phyloP scores from a whole-genome alignment of 352 stramenopile species.

The Phytophthora sp. region DNA sequence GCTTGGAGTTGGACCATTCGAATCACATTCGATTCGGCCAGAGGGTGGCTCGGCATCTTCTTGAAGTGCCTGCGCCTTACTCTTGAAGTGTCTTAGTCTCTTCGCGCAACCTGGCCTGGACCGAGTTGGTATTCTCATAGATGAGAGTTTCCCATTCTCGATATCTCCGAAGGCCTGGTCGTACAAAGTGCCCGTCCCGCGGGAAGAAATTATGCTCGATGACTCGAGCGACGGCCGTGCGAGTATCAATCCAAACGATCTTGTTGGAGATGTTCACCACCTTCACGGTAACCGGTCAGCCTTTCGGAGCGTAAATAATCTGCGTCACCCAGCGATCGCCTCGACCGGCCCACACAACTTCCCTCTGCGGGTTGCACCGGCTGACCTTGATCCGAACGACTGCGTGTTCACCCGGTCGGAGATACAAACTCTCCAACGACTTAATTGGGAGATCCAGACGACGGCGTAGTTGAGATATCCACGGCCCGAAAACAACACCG shows the following conservation, averaged over 20 bases:
- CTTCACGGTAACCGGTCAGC: background rate
- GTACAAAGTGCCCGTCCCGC: background rate
- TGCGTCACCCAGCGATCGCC: background rate
- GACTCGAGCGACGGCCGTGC: background rate
- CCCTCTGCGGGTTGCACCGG: background rate
- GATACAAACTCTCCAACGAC: background rate
- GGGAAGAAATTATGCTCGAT: background rate
- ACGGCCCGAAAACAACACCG: background rate
- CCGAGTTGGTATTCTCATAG: constrained; percentile 4
- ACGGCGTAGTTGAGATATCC: background rate
- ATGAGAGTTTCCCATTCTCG: constrained; percentile 14
- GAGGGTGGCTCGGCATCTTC: no score
- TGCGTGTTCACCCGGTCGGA: background rate
- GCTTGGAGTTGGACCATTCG: no score
- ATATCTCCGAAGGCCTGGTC: background rate
- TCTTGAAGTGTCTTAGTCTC: no score
- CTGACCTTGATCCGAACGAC: background rate
- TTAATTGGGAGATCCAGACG: background rate
- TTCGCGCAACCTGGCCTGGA: no score
- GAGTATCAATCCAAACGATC: background rate
- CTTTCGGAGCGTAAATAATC: background rate
- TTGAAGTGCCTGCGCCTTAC: no score
- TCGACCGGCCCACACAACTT: constrained; percentile 1
- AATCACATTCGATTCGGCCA: no score
- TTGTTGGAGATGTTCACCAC: constrained; percentile 2